Evolutionary conservation across 495 filamentous ascomycete species (phyloP), one percentile per base, ranked within the genome.

Genomic region (Cercophora sp.): DNA sequence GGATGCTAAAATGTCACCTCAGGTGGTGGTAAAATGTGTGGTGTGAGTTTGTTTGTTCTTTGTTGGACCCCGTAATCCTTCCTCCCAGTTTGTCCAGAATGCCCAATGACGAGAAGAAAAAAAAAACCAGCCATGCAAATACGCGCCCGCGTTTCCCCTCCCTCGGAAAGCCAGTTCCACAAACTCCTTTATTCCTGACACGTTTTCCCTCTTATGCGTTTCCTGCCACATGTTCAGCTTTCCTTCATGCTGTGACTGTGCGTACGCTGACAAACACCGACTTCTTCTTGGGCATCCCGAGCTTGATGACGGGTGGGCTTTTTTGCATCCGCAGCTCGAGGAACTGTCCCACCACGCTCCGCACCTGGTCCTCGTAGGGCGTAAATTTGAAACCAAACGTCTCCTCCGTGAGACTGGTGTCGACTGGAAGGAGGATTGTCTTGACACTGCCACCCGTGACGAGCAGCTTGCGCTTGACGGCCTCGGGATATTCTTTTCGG

Each of bases 301-400:
- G 16, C 41, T 50, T 44, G 34, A 44, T 19, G 39, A 41, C 32
- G 4, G 55, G 8, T 32, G 29, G 32, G 45, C 50, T 51, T 31
- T 42, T 55, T 9, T 32, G 39, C 25, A 55, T 11, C n/a, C 55
- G 13, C 40, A 64, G 41, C 42, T 63, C 66, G 15, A 73, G 57
- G 54, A 64, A 72, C 20, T 73, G 70, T 26, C 55, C 58, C 10
- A 70, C 63, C 2, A 69, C 59, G 55, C 65, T 70, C 60, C 66
- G 65, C 8, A 80, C 67, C 50, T 75, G 76, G 53, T 80, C 72
- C 57, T 74, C 69, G 57, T 74, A 79, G 19, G 59, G 56, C 15
- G 53, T 47, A 51, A 76, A 74, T 40, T 68, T 59, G 63, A 77
- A 72, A 4, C 76, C 76, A 60, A 82, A 76, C 2, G 62, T 63